These are phyloP conservation scores for Annulohypoxylon stygium DNA, from an alignment of 495 filamentous ascomycete genomes.

Conservation along the genomic window DNA sequence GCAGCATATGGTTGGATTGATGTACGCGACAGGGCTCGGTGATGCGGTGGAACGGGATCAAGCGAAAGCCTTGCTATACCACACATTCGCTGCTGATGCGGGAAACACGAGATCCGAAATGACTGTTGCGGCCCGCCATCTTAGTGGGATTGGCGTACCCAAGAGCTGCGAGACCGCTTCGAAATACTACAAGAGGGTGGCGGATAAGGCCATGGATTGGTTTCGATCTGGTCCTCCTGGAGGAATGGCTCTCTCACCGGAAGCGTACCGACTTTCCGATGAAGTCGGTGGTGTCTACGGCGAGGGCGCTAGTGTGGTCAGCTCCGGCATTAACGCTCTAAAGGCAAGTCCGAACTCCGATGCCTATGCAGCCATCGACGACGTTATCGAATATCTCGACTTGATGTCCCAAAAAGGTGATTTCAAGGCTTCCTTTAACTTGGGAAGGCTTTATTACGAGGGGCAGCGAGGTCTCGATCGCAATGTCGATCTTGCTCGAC, in stretches of 20 bases:
- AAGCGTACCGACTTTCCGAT: constrained; percentile 86
- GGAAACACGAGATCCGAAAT: constrained; percentile 91
- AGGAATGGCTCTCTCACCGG: constrained; percentile 78
- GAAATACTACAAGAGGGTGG: constrained; percentile 91
- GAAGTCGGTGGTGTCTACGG: constrained; percentile 94
- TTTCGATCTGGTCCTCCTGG: constrained; percentile 92
- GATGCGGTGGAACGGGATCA: constrained; percentile 87
- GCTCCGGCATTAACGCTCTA: constrained; percentile 86
- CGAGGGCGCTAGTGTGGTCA: constrained; percentile 91
- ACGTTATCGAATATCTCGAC: constrained; percentile 94
- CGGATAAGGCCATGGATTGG: constrained; percentile 91
- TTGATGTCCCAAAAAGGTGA: constrained; percentile 95
- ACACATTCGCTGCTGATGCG: constrained; percentile 90
- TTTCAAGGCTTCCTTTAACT: constrained; percentile 88
- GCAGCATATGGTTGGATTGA: constrained; percentile 94
- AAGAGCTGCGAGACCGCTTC: constrained; percentile 88
- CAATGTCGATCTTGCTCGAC: constrained; percentile 79
- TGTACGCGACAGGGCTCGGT: constrained; percentile 94
- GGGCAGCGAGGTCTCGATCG: constrained; percentile 80
- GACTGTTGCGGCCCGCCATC: constrained; percentile 90
- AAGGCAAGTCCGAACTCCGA: constrained; percentile 77
- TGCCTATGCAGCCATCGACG: constrained; percentile 85
- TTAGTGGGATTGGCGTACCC: constrained; percentile 85
- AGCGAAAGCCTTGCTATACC: constrained; percentile 91
- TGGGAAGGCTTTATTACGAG: constrained; percentile 92